phyloP scores from a whole-genome alignment of 2,329 filamentous ascomycete species.

The Orbilia ellipsospora region DNA sequence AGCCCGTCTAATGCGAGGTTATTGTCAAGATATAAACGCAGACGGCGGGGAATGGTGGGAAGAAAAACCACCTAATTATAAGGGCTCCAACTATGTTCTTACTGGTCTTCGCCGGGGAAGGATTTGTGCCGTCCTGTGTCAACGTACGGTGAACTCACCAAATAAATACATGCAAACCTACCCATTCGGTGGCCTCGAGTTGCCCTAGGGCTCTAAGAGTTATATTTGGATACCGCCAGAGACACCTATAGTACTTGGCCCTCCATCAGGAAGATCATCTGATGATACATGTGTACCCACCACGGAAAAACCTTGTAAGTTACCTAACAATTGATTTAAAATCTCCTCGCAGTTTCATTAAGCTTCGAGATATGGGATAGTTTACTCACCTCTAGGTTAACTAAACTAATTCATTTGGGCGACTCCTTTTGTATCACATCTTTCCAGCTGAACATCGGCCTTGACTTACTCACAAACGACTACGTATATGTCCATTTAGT shows the following conservation, averaged over 20 bases:
- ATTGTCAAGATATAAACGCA: too few relatives aligned
- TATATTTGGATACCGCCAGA: too few relatives aligned
- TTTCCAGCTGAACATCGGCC: too few relatives aligned
- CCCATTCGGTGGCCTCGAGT: not conserved
- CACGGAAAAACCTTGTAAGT: too few relatives aligned
- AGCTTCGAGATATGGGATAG: too few relatives aligned
- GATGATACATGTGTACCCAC: too few relatives aligned
- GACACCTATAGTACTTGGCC: too few relatives aligned
- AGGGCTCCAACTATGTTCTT: not conserved
- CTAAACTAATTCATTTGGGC: not conserved
- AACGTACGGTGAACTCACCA: not conserved
- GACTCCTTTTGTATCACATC: not conserved
- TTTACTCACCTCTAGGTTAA: not conserved
- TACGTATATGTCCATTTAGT: slow-evolving; percentile 6
- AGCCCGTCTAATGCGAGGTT: not conserved
- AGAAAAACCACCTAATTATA: not conserved
- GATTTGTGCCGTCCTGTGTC: not conserved
- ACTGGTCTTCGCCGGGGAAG: not conserved
- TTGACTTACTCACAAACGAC: not conserved
- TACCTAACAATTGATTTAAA: too few relatives aligned
- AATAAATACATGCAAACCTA: not conserved
- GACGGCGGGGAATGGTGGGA: too few relatives aligned
- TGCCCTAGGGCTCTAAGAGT: not conserved
- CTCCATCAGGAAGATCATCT: too few relatives aligned
- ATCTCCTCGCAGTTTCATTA: too few relatives aligned